Evolutionary conservation across 139 green algal species (phyloP).

Genomic region (Closterium sp.): DNA sequence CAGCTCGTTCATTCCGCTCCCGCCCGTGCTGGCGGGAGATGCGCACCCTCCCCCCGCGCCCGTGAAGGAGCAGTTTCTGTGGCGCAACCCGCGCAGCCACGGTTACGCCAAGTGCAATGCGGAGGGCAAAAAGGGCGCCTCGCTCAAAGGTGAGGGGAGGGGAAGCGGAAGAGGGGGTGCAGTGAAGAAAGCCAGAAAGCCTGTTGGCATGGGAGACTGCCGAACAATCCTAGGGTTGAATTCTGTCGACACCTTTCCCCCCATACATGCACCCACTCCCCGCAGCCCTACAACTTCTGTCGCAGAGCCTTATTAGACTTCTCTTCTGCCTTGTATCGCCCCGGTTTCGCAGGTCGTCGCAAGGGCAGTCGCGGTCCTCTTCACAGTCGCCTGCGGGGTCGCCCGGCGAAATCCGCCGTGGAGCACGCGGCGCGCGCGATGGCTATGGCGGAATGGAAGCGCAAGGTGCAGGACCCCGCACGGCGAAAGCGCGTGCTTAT

Average conservation of each 20-base stretch:
- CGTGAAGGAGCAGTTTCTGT: background rate
- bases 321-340: background rate
- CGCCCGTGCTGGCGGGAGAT: background rate
- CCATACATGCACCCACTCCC: too few relatives aligned
- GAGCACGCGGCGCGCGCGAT: background rate
- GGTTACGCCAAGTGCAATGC: background rate
- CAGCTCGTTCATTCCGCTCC: background rate
- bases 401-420: background rate
- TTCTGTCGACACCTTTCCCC: too few relatives aligned
- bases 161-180: too few relatives aligned
- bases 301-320: too few relatives aligned
- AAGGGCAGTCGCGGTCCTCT: background rate
- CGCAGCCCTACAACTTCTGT: too few relatives aligned
- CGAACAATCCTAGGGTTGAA: too few relatives aligned
- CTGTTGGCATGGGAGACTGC: too few relatives aligned
- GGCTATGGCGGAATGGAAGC: background rate
- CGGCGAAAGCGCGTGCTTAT: constrained; percentile 72
- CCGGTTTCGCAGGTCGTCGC: background rate
- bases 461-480: background rate
- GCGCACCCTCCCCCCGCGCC: background rate
- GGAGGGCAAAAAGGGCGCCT: background rate
- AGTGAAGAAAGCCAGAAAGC: too few relatives aligned
- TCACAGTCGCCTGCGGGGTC: background rate
- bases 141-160: background rate
- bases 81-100: background rate